phyloP scores from a whole-genome alignment of 2,329 filamentous ascomycete genomes.

The Westerdykella aurantiaca region DNA sequence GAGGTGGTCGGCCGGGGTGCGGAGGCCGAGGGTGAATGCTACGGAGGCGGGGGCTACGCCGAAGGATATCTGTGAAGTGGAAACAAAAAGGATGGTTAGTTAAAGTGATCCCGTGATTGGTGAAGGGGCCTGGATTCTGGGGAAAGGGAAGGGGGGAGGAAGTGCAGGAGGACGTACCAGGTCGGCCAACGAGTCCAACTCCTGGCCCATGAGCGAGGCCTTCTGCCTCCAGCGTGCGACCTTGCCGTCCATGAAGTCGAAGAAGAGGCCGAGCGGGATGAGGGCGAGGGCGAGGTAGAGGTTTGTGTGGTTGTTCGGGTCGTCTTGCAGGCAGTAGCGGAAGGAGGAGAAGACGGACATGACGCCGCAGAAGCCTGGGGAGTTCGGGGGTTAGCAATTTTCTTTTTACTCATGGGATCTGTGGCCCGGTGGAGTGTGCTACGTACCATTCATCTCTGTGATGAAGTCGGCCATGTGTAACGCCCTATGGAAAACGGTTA shows the following conservation, averaged over 20 bases:
- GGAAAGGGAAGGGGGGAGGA: background rate
- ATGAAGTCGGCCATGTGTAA: slow-evolving; percentile 80
- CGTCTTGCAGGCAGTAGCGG: slow-evolving; percentile 77
- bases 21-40: slow-evolving; percentile 83
- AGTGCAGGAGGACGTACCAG: slow-evolving; percentile 55
- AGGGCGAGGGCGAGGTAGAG: slow-evolving; percentile 79
- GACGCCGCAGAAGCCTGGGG: slow-evolving; percentile 71
- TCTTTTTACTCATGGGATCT: background rate
- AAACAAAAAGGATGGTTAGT: background rate
- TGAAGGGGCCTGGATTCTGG: background rate
- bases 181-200: slow-evolving; percentile 92
- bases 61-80: slow-evolving; percentile 71
- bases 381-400: slow-evolving; percentile 1
- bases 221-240: slow-evolving; percentile 95
- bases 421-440: background rate
- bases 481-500: slow-evolving; percentile 29
- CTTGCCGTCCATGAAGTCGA: slow-evolving; percentile 94
- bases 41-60: slow-evolving; percentile 82
- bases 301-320: slow-evolving; percentile 56
- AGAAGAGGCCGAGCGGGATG: slow-evolving; percentile 81
- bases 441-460: slow-evolving; percentile 67
- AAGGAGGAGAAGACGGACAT: slow-evolving; percentile 95
- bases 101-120: background rate
- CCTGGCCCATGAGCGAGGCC: slow-evolving; percentile 95
- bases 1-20: slow-evolving; percentile 76